Conservation (phyloP, 2,329 filamentous ascomycete species). For the Phialophora tarda region DNA sequence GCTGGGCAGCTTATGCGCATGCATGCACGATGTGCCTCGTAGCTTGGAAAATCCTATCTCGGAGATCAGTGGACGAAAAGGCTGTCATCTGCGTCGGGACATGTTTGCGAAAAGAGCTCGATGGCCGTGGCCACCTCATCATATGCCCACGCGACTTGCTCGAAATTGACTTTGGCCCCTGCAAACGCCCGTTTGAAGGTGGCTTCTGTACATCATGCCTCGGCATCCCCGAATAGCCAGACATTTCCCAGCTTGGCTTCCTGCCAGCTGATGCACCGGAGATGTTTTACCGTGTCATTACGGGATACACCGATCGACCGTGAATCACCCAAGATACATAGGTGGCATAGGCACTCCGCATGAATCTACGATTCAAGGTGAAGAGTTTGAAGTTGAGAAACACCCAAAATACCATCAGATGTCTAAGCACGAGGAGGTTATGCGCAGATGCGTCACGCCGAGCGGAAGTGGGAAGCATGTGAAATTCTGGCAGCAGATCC, state of each 20-base stretch:
- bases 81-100: background rate
- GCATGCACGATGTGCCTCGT: background rate
- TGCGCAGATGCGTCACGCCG: background rate
- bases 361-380: background rate
- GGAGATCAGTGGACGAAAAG: background rate
- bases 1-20: background rate
- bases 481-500: slow-evolving; percentile 11
- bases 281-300: slow-evolving; percentile 4
- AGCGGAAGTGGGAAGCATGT: slow-evolving; percentile 18
- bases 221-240: slow-evolving; percentile 18
- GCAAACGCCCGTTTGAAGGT: background rate
- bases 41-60: background rate
- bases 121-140: slow-evolving; percentile 3
- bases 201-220: slow-evolving; percentile 1
- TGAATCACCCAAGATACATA: background rate
- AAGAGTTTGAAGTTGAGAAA: background rate
- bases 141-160: slow-evolving; percentile 3
- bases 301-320: background rate
- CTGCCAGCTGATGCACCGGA: background rate
- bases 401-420: background rate
- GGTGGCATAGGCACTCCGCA: background rate
- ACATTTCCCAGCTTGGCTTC: slow-evolving; percentile 9
- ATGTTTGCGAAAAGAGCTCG: slow-evolving; percentile 5
- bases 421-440: background rate
- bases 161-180: slow-evolving; percentile 1